Evolutionary conservation across 179 eudicot genomes (phyloP).

Genomic region (Corrigiola litoralis): DNA sequence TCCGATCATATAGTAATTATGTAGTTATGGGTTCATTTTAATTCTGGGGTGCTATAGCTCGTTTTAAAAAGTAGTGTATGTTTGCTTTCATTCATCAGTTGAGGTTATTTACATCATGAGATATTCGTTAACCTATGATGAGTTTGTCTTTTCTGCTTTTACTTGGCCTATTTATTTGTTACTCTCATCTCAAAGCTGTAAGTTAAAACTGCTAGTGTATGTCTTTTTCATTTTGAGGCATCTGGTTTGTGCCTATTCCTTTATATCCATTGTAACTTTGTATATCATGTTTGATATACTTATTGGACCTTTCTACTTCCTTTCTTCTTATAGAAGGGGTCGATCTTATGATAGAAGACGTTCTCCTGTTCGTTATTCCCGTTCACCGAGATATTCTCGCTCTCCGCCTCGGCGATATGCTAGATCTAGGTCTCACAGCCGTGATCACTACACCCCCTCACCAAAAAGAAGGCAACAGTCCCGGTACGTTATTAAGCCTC

Average conservation of each 20-base stretch:
- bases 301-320: background rate
- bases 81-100: no score
- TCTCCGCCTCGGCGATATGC: constrained; percentile 62
- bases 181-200: background rate
- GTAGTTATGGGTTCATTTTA: background rate
- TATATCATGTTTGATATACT: background rate
- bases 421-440: constrained; percentile 53
- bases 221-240: no score
- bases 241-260: background rate
- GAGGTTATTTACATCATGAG: no score
- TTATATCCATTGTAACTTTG: background rate
- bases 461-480: constrained; percentile 53
- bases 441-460: constrained; percentile 48
- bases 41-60: background rate
- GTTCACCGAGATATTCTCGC: no score
- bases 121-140: no score
- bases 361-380: constrained; percentile 62
- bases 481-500: background rate
- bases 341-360: constrained; percentile 62
- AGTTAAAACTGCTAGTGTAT: background rate
- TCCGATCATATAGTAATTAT: background rate
- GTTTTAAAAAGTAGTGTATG: no score
- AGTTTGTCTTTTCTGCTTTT: no score
- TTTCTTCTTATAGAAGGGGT: constrained; percentile 27
- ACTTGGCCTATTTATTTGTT: background rate